phyloP scores from a whole-genome alignment of 2,329 filamentous ascomycete species.

The Pseudogymnoascus pannorum region DNA sequence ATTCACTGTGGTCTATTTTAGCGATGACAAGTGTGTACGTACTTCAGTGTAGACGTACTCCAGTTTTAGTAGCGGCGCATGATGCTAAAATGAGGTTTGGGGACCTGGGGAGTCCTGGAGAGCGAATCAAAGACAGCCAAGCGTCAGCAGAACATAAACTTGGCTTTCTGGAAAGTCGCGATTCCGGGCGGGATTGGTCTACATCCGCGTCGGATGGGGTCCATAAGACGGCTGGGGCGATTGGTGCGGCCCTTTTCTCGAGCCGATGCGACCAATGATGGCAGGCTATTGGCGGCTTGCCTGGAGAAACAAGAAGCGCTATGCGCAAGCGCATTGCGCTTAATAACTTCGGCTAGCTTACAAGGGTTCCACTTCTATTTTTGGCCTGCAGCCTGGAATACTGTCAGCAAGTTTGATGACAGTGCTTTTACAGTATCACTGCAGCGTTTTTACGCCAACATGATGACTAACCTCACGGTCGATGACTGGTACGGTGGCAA shows the following conservation, averaged over 20 bases:
- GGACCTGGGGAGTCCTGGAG: neutral
- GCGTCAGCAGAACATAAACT: neutral
- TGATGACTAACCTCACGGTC: neutral
- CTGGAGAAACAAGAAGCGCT: neutral
- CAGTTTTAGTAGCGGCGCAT: neutral
- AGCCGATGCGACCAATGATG: neutral
- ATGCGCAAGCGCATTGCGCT: constrained; percentile 3
- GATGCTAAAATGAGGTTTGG: constrained; percentile 7
- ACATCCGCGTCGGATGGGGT: neutral
- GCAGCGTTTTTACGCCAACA: neutral
- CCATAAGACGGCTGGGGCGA: neutral
- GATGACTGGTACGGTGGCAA: neutral
- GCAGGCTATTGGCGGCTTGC: neutral
- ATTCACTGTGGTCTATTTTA: constrained; percentile 1
- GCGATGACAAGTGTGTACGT: constrained; percentile 2
- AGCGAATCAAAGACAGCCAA: neutral
- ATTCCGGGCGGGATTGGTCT: neutral
- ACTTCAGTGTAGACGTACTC: too few relatives aligned
- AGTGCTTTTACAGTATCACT: constrained; percentile 2
- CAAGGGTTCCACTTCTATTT: neutral
- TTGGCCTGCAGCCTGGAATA: neutral
- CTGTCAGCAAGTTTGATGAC: constrained; percentile 1
- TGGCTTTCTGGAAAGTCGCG: constrained; percentile 2
- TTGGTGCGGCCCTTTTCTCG: constrained; percentile 2
- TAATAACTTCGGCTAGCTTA: neutral